phyloP scores from a whole-genome alignment of 306 rosid genomes.

The Castanea crenata region DNA sequence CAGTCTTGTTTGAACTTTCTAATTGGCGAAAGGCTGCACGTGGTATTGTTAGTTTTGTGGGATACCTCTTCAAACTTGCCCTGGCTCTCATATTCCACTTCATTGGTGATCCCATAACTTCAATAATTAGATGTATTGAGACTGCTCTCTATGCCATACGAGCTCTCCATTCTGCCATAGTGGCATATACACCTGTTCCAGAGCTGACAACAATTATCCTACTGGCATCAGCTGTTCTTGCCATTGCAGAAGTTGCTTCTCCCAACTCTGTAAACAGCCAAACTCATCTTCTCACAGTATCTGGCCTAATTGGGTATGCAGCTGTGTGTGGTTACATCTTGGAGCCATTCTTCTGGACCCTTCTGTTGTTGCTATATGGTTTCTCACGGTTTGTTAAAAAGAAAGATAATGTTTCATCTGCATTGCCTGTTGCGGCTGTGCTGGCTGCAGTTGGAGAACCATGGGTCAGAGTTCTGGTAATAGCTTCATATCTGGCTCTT shows the following conservation, averaged over 20 bases:
- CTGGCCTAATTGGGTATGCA: conserved; percentile 76
- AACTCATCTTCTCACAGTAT: conserved; percentile 64
- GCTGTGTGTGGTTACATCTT: conserved; percentile 72
- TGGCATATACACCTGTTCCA: conserved; percentile 68
- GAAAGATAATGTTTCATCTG: conserved; percentile 71
- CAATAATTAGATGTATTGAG: conserved; percentile 55
- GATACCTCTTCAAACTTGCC: conserved; percentile 49
- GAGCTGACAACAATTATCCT: conserved; percentile 54
- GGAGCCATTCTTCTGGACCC: conserved; percentile 92
- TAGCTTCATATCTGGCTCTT: conserved; percentile 54
- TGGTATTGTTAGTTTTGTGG: conserved; percentile 44
- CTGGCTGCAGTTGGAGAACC: conserved; percentile 91
- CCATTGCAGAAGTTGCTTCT: conserved; percentile 71
- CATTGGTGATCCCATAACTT: conserved; percentile 78
- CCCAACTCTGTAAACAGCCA: conserved; percentile 64
- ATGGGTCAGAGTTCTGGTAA: conserved; percentile 74
- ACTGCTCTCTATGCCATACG: conserved; percentile 53
- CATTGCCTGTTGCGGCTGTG: conserved; percentile 76
- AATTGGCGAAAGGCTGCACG: conserved; percentile 71
- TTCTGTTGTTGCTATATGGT: conserved; percentile 54
- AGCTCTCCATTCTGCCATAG: conserved; percentile 69
- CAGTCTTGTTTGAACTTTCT: conserved; percentile 72
- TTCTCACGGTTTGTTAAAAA: conserved; percentile 61
- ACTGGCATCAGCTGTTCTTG: conserved; percentile 66
- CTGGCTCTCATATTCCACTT: conserved; percentile 61